phyloP scores from a whole-genome alignment of 2,329 filamentous ascomycete species.

The Elsinoe batatas region DNA sequence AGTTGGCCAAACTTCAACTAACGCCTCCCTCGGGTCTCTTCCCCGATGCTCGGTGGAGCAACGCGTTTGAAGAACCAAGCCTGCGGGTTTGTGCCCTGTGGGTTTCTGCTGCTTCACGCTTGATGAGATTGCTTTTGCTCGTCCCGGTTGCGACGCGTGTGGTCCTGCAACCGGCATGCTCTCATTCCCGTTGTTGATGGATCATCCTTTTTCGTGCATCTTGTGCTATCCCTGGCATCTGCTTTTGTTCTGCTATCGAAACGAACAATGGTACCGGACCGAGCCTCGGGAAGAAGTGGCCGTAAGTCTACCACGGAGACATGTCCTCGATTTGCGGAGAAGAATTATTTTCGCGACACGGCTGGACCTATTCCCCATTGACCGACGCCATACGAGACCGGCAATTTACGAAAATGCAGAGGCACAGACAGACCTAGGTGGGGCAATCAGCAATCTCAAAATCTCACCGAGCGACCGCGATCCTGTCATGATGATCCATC shows the following conservation, averaged over 20 bases:
- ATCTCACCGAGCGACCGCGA: not conserved
- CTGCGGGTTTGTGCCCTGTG: not conserved
- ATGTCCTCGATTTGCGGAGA: slow-evolving; percentile 4
- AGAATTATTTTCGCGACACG: not conserved
- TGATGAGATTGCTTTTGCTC: not conserved
- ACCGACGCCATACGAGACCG: not conserved
- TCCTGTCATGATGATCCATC: slow-evolving; percentile 5
- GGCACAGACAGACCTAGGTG: not conserved
- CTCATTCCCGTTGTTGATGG: not conserved
- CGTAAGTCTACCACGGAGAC: slow-evolving; percentile 3
- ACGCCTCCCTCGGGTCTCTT: slow-evolving; percentile 11
- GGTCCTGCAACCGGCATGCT: not conserved
- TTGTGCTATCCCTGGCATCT: not conserved
- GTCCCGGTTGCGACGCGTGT: slow-evolving; percentile 2
- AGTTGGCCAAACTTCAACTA: slow-evolving; percentile 9
- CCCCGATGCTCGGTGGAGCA: slow-evolving; percentile 5
- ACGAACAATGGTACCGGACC: not conserved
- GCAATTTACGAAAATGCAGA: not conserved
- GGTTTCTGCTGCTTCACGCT: not conserved
- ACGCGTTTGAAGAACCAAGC: slow-evolving; percentile 8
- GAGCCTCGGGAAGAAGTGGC: not conserved
- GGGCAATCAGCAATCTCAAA: not conserved
- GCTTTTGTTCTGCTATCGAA: not conserved
- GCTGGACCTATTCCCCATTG: not conserved
- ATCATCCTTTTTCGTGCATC: slow-evolving; percentile 2